Base-by-base conservation (phyloP, 805 yeast species). In the Yamadazyma scolyti region DNA sequence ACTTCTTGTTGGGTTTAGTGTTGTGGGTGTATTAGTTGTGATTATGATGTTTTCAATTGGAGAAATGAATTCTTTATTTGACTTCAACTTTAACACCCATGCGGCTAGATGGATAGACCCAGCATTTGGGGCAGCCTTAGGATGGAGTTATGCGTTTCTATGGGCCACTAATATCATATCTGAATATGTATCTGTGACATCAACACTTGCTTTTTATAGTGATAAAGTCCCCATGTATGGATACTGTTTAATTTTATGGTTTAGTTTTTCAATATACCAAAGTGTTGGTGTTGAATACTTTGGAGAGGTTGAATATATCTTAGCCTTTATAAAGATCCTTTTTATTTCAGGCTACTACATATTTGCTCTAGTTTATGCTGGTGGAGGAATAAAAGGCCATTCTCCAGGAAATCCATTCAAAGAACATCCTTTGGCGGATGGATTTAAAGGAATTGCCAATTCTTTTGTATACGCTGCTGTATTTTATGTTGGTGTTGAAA, bases 401-500 rank as follows among this genome's bases (percentile, higher is more conserved):
- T 34, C 55, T 19, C 42, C 44, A 27, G 71, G 71, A 13, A 39
- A 43, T 26, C 46, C 44, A 4, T 43, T 43, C 22, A 30, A 36
- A 19, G 37, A 43, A 10, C 35, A 28, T 25, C 63, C 71, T 1
- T 59, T 68, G 44, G 44, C 35, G 34, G 31, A 25, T n/a, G 65
- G 51, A 1, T 55, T 54, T 28, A 50, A 47, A 30, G 46, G 50
- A 23, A 47, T 69, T 17, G 52, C 66, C 1, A 57, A 65, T 6
- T 70, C 70, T n/a, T 71, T 71, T 39, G 72, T 69, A 16, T 56
- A 66, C 25, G 73, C 76, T 10, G 71, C 61, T 24, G 59, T 54
- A 30, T 45, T 56, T 16, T 57, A 43, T 31, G 57, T 58, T 13
- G 68, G 67, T 27, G 50, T 57, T 23, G 60, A 52, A 33, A 31